These are phyloP conservation scores for Candolleomyces efflorescens DNA, from an alignment of 768 basidiomycete species.

Conservation along the genomic window DNA sequence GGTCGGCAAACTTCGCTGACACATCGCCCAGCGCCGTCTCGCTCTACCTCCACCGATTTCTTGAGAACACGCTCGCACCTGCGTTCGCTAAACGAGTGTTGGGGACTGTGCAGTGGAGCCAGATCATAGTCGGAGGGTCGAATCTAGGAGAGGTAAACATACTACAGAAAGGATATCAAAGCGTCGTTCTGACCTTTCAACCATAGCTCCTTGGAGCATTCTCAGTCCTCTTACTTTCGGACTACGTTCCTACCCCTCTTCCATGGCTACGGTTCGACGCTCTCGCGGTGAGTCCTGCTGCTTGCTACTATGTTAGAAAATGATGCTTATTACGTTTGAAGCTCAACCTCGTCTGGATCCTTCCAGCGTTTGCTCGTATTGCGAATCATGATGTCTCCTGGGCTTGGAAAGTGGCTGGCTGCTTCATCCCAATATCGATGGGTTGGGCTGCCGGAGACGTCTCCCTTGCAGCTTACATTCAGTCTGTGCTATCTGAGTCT, in stretches of 20 bases:
- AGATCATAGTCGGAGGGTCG: constrained; percentile 30
- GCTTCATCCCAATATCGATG: constrained; percentile 29
- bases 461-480: constrained; percentile 31
- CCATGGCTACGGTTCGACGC: constrained; percentile 29
- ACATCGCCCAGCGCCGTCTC: constrained; percentile 18
- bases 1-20: neutral
- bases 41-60: constrained; percentile 26
- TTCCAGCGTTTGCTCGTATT: constrained; percentile 19
- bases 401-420: constrained; percentile 28
- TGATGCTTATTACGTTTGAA: neutral
- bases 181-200: neutral
- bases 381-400: constrained; percentile 18
- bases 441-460: constrained; percentile 34
- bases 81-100: constrained; percentile 27
- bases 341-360: constrained; percentile 28
- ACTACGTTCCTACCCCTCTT: constrained; percentile 25
- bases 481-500: constrained; percentile 23
- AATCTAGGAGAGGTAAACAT: constrained; percentile 27
- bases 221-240: constrained; percentile 25
- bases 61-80: constrained; percentile 23
- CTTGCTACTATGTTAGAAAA: neutral
- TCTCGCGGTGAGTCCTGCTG: constrained; percentile 13
- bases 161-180: neutral
- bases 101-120: constrained; percentile 25
- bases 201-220: constrained; percentile 24